A percentile compares a stretch with the other conserved stretches of the same genome.
Conservation (phyloP, 441 rosid species). For the Manihot esculenta region DNA sequence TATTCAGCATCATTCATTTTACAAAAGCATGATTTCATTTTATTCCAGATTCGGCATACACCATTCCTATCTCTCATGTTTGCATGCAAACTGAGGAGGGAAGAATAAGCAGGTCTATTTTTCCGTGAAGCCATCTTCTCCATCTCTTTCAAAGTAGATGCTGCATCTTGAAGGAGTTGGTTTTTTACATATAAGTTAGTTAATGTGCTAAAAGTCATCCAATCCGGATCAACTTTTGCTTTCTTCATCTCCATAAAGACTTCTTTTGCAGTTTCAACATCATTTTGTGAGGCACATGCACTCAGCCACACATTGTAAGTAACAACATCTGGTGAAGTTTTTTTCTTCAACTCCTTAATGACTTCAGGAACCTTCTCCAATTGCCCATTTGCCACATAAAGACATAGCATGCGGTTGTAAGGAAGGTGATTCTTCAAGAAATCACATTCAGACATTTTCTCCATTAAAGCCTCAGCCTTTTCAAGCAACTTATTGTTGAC, state of each 20-base stretch:
- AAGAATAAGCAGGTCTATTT: slow-evolving; percentile 59
- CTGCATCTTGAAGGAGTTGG: slow-evolving; percentile 53
- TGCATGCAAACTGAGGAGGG: slow-evolving; percentile 69
- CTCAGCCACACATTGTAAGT: slow-evolving; percentile 74
- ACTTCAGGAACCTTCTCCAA: slow-evolving; percentile 52
- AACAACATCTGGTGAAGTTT: slow-evolving; percentile 60
- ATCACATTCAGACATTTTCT: slow-evolving; percentile 72
- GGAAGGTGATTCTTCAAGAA: slow-evolving; percentile 64
- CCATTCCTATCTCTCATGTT: slow-evolving; percentile 63
- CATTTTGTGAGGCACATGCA: slow-evolving; percentile 51
- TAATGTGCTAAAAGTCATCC: slow-evolving; percentile 77
- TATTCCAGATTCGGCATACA: slow-evolving; percentile 63
- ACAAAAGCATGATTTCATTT: slow-evolving; percentile 50
- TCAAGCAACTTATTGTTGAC: slow-evolving; percentile 44
- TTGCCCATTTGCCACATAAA: slow-evolving; percentile 56
- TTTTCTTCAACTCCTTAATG: slow-evolving; percentile 56
- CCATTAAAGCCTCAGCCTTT: slow-evolving; percentile 78
- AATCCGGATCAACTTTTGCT: slow-evolving; percentile 65
- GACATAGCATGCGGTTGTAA: slow-evolving; percentile 68
- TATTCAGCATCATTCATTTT: slow-evolving; percentile 78
- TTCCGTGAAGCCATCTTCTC: slow-evolving; percentile 64
- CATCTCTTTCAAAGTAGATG: slow-evolving; percentile 69
- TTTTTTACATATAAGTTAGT: slow-evolving; percentile 62
- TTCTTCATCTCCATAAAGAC: slow-evolving; percentile 59
- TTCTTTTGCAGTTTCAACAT: slow-evolving; percentile 61